These are phyloP conservation scores for Globisporangium canariense DNA, from an alignment of 352 stramenopile species.

Conservation along the genomic window DNA sequence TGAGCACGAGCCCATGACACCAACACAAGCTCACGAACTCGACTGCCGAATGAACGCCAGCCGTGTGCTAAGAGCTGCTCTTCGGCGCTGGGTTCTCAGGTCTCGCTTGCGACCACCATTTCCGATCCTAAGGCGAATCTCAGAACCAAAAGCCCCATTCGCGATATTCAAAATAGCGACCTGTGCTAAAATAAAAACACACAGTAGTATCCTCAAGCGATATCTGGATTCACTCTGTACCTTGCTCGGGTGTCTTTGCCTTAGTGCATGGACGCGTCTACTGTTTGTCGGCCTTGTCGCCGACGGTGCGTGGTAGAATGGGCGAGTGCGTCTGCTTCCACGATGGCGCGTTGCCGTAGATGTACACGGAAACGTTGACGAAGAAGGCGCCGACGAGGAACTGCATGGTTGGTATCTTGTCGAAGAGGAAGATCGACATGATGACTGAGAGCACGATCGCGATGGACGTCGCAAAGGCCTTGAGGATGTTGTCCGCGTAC, in stretches of 20 bases:
- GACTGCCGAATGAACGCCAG: background rate
- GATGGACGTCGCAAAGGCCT: constrained; percentile 84
- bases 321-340: constrained; percentile 25
- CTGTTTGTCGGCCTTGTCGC: constrained; percentile 10
- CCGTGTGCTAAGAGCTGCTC: background rate
- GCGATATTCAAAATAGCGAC: constrained; percentile 6
- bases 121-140: background rate
- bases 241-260: background rate
- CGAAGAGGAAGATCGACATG: constrained; percentile 81
- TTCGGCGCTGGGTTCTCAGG: background rate
- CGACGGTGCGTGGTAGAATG: constrained; percentile 18
- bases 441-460: constrained; percentile 79
- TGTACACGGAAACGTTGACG: constrained; percentile 80
- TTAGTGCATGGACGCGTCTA: background rate
- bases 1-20: background rate
- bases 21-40: background rate
- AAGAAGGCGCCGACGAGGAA: constrained; percentile 72
- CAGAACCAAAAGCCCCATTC: background rate
- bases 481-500: constrained; percentile 87
- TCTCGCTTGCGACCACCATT: background rate
- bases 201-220: too few relatives aligned
- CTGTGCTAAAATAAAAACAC: constrained; percentile 4
- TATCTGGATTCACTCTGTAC: background rate
- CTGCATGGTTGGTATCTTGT: constrained; percentile 72
- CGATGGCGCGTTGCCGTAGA: constrained; percentile 60